Conservation (phyloP, 257 asterid species). For the Schizonepeta tenuifolia region DNA sequence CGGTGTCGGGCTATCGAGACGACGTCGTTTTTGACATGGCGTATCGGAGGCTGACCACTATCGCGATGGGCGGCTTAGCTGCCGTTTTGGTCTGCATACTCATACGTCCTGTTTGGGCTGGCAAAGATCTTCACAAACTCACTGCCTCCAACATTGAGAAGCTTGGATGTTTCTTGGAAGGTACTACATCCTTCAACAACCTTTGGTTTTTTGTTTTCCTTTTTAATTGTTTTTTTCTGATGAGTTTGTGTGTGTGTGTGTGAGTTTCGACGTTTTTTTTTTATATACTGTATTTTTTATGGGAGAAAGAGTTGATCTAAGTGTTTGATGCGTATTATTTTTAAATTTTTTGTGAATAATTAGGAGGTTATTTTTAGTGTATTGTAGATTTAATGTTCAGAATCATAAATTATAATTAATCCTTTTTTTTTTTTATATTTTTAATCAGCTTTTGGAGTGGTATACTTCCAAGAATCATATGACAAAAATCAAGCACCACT, state of each 20-base stretch:
- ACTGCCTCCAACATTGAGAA: constrained; percentile 64
- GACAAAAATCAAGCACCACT: constrained; percentile 36
- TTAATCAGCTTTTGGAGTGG: constrained; percentile 56
- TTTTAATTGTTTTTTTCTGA: too few species aligned
- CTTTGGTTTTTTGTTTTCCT: too few species aligned
- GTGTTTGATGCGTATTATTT: neutral
- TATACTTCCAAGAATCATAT: constrained; percentile 42
- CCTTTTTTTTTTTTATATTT: neutral
- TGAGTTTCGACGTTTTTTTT: too few species aligned
- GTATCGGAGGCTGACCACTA: constrained; percentile 55
- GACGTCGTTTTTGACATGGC: constrained; percentile 62
- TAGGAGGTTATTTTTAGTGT: neutral
- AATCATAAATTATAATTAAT: neutral
- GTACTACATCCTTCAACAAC: constrained; percentile 14
- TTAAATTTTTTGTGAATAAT: neutral
- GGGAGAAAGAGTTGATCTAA: neutral
- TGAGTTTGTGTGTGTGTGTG: neutral
- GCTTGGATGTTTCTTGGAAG: constrained; percentile 62
- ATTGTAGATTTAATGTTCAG: too few species aligned
- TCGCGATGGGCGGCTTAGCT: constrained; percentile 58
- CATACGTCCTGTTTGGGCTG: constrained; percentile 80
- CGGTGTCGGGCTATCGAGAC: constrained; percentile 64
- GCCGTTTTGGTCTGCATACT: constrained; percentile 47
- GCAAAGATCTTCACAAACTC: constrained; percentile 63
- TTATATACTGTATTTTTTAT: too few species aligned